Evolutionary conservation across 495 filamentous ascomycete species (phyloP), one percentile per base, ranked within the genome.

Genomic region (Pyrenopolyporus hunteri): DNA sequence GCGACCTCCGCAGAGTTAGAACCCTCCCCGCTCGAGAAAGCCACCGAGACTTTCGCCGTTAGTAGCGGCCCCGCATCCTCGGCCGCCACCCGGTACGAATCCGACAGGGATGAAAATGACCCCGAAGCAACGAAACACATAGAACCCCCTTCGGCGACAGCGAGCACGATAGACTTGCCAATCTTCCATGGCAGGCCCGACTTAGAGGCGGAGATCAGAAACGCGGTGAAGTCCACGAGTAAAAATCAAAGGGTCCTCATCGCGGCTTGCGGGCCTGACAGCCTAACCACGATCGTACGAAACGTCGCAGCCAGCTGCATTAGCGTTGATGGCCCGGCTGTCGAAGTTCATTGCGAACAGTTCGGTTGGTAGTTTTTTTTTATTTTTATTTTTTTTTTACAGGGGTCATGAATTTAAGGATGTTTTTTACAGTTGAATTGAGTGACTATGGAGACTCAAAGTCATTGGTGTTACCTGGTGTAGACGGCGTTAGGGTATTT

Each of bases 321-420:
- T 6, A 68, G 67, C 0, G 64, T 76, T 2, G 73, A 74, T 9
- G 82, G 82, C 4, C 79, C 82, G 3, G 78, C 73, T 14, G 73
- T 84, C 7, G 81, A 83, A 64, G 66, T 83, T 46, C 78, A 82
- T 67, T 81, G 76, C 55, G 81, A 83, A 65, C 75, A 82, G 69
- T 85, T 85, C 66, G 80, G 78, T 3, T 85, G 78, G 78, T 83
- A 59, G 66, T 70, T n/a, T n/a, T n/a, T n/a, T 17, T 39, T 23
- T 17, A 23, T n/a, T 6, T 48, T 44, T 45, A 2, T 6, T n/a
- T 13, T 44, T 26, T 16, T 11, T 37, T 28, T 37, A 29, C 25
- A 6, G 14, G 58, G 26, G 7, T 52, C 6, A 50, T 8, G 45
- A 35, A 26, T n/a, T 20, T 13, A 11, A 33, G 19, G 13, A 19